Base-by-base conservation (phyloP, 768 basidiomycete species). In the Sistotremastrum suecicum region DNA sequence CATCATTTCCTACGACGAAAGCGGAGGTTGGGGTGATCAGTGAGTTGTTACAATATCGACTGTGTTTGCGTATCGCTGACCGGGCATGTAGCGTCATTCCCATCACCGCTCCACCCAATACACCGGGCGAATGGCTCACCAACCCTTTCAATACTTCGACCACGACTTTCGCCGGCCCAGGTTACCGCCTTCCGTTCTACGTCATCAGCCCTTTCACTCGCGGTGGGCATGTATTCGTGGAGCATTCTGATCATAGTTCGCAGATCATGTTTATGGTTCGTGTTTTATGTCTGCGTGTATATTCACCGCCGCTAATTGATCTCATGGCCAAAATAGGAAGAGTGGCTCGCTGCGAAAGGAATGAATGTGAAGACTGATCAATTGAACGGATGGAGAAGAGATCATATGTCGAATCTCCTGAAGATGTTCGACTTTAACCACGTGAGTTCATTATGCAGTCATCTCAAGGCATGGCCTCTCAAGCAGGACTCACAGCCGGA, bases 171-270 rank as follows among this genome's bases (percentile, higher is more conserved):
- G 43, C 50, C 10, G 48, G 50, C 12, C 49, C 50, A 7, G 50
- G 50, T 29, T 51, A 49, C 44, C 50, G 50, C 46, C 49, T 51
- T 3, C 50, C 50, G 7, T 50, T 50, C 50, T 37, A 34, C 32
- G 50, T 31, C 28, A 41, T 51, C 33, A 48, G 46, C 39, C 50
- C 50, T 12, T 51, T 39, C 39, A 39, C 50, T 35, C 48, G 50
- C 33, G 50, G 50, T n/a, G 49, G 50, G 7, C 30, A 51, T 40
- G 43, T 51, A 10, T 51, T 41, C 35, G 49, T 48, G n/a, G 50
- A 43, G 31, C 44, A 43, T n/a, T 35, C 48, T 33, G 50, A 51
- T 39, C 50, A 51, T 34, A 46, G 43, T 41, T 40, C 34, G 40
- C 48, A 46, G 30, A 38, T 47, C 10, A 33, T 50, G 36, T 43